Evolutionary conservation across 768 basidiomycete genomes (phyloP), one percentile per base, ranked within the genome.

Genomic region (Suillus cothurnatus): DNA sequence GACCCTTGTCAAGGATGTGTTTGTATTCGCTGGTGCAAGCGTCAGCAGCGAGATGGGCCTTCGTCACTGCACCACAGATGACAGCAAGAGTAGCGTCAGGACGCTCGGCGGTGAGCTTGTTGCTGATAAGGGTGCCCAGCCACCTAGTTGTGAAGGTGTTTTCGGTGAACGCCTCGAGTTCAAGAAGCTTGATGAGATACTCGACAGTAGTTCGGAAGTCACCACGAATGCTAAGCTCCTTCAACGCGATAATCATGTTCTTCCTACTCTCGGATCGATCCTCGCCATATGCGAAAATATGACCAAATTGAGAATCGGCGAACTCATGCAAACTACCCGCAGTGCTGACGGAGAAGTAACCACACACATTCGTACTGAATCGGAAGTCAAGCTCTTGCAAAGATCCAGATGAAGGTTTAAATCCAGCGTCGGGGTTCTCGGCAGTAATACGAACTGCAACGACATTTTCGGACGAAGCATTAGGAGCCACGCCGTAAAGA

Each of bases 361-460:
- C 97, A 97, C 97, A 99, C 55, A 99, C 97, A 68, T 99, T 99
- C 53, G 95, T 98, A 78, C 93, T 97, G 32, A 95, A 98, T 64
- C 97, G 91, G 90, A 99, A 99, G 79, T 99, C 99, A 70, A 99
- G 93, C 75, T 99, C 97, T 77, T 99, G 97, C 19, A 99, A 82
- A 45, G 93, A 91, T 68, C 97, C 97, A 3, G 94, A 96, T 2
- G 97, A 99, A 1, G 97, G 97, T 79, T 99, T 99, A 85, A 99
- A 99, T 6, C 97, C 97, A 12, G 97, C 97, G 73, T 99, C 97
- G 28, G 97, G 97, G 77, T 99, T 99, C 80, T 99, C 97, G 38
- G 96, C 97, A 7, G 97, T 99, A 77, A 99, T 99, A 73, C 97
- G 96, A 70, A 98, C 97, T 49, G 97, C 97, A 70, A 99, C 93